phyloP scores from a whole-genome alignment of 306 rosid species.

The Quercus engelmannii region DNA sequence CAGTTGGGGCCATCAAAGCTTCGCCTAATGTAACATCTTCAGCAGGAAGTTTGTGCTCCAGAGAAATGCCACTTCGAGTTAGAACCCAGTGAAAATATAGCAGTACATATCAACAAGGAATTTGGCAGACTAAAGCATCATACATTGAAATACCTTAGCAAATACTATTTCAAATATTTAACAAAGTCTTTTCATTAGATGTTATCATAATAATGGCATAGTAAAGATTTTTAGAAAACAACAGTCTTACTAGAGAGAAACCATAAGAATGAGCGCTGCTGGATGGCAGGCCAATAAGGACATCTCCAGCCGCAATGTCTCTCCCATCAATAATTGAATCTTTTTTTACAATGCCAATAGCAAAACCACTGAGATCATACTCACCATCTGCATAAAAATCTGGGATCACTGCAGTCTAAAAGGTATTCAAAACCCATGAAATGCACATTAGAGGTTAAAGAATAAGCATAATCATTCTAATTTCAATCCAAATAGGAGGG shows the following conservation, averaged over 20 bases:
- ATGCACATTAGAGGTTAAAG: neutral
- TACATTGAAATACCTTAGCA: neutral
- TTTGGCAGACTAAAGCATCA: neutral
- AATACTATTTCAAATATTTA: neutral
- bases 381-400: constrained; percentile 81
- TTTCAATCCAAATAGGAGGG: too few species aligned
- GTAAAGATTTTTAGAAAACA: neutral
- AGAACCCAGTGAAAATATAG: constrained; percentile 47
- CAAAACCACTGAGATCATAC: constrained; percentile 94
- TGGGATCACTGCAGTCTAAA: constrained; percentile 96
- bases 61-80: constrained; percentile 59
- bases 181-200: neutral
- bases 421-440: constrained; percentile 18
- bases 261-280: constrained; percentile 94
- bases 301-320: constrained; percentile 65
- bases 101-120: neutral
- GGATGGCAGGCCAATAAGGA: constrained; percentile 80
- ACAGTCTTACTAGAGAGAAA: constrained; percentile 78
- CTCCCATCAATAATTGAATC: constrained; percentile 73
- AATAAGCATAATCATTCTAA: neutral
- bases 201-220: neutral
- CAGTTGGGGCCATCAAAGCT: constrained; percentile 90
- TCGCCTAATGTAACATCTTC: constrained; percentile 55
- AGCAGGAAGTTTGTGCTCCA: constrained; percentile 72
- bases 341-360: constrained; percentile 78